Conservation (phyloP, 495 filamentous ascomycete species). For the Penicillium robsamsonii region DNA sequence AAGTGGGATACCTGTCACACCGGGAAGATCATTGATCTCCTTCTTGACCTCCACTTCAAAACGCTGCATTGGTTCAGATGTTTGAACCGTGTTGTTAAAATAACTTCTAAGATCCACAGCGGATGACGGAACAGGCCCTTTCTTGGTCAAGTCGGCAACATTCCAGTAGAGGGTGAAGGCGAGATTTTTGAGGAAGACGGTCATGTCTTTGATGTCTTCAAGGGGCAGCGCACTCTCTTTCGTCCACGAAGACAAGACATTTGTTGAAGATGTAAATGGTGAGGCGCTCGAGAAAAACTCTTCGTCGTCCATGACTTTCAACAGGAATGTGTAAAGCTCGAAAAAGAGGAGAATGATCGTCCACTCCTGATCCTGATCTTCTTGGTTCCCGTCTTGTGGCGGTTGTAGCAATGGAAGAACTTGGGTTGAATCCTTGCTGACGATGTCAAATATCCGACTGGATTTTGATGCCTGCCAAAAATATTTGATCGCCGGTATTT, state of each 20-base stretch:
- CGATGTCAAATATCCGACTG: constrained; percentile 63
- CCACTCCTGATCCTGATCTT: constrained; percentile 71
- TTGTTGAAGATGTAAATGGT: constrained; percentile 35
- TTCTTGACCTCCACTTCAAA: constrained; percentile 39
- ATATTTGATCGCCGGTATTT: constrained; percentile 75
- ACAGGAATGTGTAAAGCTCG: constrained; percentile 87
- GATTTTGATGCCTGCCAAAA: constrained; percentile 78
- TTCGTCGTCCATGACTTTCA: constrained; percentile 92
- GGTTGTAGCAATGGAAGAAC: constrained; percentile 59
- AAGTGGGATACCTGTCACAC: constrained; percentile 69
- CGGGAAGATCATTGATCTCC: constrained; percentile 49
- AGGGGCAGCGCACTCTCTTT: constrained; percentile 70
- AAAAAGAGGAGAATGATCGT: constrained; percentile 85
- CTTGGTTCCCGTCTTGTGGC: constrained; percentile 21
- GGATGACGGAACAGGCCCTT: constrained; percentile 44
- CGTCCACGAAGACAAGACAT: constrained; percentile 45
- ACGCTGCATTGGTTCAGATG: constrained; percentile 24
- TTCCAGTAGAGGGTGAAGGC: constrained; percentile 89
- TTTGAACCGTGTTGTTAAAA: constrained; percentile 42
- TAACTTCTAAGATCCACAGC: constrained; percentile 54
- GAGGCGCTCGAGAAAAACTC: constrained; percentile 48
- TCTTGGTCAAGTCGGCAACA: constrained; percentile 61
- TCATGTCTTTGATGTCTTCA: constrained; percentile 68
- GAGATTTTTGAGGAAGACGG: constrained; percentile 87
- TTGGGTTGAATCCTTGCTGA: constrained; percentile 55